Percentiles rank a stretch among this genome's conserved stretches.
Evolutionary conservation across 257 asterid species (phyloP).

Genomic region (Craterostigma plantagineum): DNA sequence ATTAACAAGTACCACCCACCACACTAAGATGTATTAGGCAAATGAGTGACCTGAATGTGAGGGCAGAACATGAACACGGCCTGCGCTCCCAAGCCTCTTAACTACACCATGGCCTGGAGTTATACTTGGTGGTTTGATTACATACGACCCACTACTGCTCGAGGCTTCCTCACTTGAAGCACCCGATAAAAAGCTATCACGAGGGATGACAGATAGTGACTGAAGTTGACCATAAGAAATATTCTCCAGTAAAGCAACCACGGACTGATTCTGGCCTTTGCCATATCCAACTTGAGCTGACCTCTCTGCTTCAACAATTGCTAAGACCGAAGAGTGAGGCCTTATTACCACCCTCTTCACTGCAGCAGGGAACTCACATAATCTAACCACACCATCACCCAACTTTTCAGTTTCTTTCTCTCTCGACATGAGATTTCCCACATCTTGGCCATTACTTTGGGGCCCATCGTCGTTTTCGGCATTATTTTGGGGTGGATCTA

Average conservation of each 20-base stretch:
- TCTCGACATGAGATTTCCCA: conserved; percentile 16
- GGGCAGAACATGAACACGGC: conserved; percentile 68
- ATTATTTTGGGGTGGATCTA: conserved; percentile 39
- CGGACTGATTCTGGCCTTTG: conserved; percentile 34
- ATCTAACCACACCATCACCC: conserved; percentile 28
- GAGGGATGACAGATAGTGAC: conserved; percentile 63
- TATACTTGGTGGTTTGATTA: conserved; percentile 61
- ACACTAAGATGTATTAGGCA: no score
- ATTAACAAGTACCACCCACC: no score
- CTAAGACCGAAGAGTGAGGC: conserved; percentile 67
- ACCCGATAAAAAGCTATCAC: conserved; percentile 28
- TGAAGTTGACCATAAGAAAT: conserved; percentile 85
- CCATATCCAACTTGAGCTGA: conserved; percentile 39
- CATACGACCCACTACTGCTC: conserved; percentile 41
- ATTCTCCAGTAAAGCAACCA: conserved; percentile 47
- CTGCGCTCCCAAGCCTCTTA: conserved; percentile 67
- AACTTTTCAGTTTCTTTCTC: conserved; percentile 46
- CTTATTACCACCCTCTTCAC: conserved; percentile 43
- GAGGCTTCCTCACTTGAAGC: conserved; percentile 26
- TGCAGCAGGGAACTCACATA: conserved; percentile 58
- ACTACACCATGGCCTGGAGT: conserved; percentile 58
- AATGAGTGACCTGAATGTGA: conserved; percentile 58
- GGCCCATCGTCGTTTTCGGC: conserved; percentile 23
- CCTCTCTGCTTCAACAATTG: conserved; percentile 48
- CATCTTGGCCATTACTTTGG: conserved; percentile 18